Conservation (phyloP, 202 grass and related monocot species). For the Cymbopogon flexuosus region DNA sequence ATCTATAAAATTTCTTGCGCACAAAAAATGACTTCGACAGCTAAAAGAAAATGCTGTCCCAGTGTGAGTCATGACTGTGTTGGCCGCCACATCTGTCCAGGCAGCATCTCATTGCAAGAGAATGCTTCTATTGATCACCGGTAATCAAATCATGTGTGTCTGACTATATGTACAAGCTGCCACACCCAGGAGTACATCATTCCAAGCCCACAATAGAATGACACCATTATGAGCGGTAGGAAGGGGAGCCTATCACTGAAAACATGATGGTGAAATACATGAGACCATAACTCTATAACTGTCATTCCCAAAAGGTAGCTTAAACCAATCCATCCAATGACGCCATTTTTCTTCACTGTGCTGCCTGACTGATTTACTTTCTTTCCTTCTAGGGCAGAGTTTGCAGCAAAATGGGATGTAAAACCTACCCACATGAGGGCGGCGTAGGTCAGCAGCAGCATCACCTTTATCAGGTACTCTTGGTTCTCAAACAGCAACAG, state of each 20-base stretch:
- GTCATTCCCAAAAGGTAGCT: conserved; percentile 53
- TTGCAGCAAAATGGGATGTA: conserved; percentile 48
- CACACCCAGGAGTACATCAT: conserved; percentile 92
- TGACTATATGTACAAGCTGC: conserved; percentile 62
- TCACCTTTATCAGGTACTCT: conserved; percentile 69
- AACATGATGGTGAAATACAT: conserved; percentile 51
- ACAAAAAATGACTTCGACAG: conserved; percentile 9
- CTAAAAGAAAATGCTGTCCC: background rate
- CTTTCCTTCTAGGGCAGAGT: conserved; percentile 12
- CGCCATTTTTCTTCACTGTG: conserved; percentile 24
- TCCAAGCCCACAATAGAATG: conserved; percentile 58
- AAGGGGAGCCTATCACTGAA: conserved; percentile 70
- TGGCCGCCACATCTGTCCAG: background rate
- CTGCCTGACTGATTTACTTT: conserved; percentile 22
- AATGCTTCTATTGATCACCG: background rate
- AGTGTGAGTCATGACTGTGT: background rate
- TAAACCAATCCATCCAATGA: conserved; percentile 55
- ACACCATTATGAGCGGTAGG: conserved; percentile 75
- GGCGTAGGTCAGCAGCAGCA: conserved; percentile 53
- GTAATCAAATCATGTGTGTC: conserved; percentile 44
- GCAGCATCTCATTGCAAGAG: background rate
- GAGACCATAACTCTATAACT: conserved; percentile 61
- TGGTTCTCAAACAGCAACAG: conserved; percentile 72
- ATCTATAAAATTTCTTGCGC: background rate
- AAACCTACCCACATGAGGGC: conserved; percentile 72